Evolutionary conservation across 139 green algal species (phyloP), one percentile per base, ranked within the genome.

Genomic region (Edaphochlamys debaryana): DNA sequence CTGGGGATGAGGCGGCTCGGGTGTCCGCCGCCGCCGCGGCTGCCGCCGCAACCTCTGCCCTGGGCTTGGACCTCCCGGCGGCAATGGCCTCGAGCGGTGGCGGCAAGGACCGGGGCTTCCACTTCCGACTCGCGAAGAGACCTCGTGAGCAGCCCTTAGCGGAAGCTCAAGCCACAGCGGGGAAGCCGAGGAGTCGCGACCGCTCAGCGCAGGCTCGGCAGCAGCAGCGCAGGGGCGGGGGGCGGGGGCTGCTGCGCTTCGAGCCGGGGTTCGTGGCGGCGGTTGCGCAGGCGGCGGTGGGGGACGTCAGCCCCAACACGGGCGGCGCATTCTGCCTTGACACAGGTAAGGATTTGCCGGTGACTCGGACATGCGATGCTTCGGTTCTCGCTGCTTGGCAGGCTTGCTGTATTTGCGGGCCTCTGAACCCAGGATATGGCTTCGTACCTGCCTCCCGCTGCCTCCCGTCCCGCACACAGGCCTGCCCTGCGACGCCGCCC

Each of bases 251-350:
- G 56, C 34, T 66, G 6, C 48, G 40, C 25, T 74, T 88, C 25
- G 42, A n/a, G 2, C 37, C 27, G 19, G 67, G 50, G 0, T 95
- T 96, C 67, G 86, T 97, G 52, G 94, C 92, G 4, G 95, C 90
- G 13, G 96, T 98, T 86, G 95, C 92, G 32, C 94, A 97, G 77
- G 87, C 80, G 60, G 94, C 95, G 42, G 94, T 95, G 32, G 95
- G 94, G 9, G 95, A 98, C 85, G 93, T 89, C 36, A 95, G 91
- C 30, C 95, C 95, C 37, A 98, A 98, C 85, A 93, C 87, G 0
- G 63, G 71, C 41, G 95, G 95, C 2, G 81, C 95, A 2, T 95
- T 94, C 82, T 98, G 95, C 85, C 69, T 90, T 19, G 94, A 98
- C 79, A 98, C 94, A 52, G 91, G 93, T 89, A 54, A 54, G 11